Conservation (phyloP, 2,329 filamentous ascomycete species). For the Colletotrichum lupini region DNA sequence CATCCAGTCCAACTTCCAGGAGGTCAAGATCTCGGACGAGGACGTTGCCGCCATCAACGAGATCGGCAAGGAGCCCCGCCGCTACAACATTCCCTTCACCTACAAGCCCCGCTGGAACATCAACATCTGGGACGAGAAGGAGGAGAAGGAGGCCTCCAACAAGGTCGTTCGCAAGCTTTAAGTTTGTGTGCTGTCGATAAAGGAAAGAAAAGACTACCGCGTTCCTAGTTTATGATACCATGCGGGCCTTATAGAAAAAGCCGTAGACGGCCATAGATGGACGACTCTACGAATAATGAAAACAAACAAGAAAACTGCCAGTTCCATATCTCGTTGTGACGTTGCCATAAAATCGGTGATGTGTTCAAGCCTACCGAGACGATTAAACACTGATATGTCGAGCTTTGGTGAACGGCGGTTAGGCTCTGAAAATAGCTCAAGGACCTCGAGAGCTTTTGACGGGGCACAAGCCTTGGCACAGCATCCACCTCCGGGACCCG, state of each 20-base stretch:
- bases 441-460: background rate
- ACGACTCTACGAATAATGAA: constrained; percentile 29
- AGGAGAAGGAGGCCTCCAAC: constrained; percentile 61
- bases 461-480: background rate
- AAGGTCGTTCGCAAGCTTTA: constrained; percentile 54
- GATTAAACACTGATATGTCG: too few relatives aligned
- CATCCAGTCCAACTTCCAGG: constrained; percentile 77
- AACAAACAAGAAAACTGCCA: background rate
- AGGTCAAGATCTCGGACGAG: constrained; percentile 69
- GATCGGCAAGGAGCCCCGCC: constrained; percentile 64
- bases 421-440: background rate
- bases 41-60: constrained; percentile 71
- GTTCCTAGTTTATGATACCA: constrained; percentile 21
- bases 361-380: too few relatives aligned
- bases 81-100: constrained; percentile 57
- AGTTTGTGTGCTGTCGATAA: background rate
- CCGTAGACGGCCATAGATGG: constrained; percentile 4
- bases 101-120: constrained; percentile 62
- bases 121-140: constrained; percentile 65
- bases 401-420: too few relatives aligned
- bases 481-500: background rate
- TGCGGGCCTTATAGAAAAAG: background rate
- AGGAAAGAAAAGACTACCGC: background rate
- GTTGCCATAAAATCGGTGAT: too few relatives aligned
- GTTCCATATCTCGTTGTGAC: too few relatives aligned